A percentile compares a stretch with the other conserved stretches of the same genome.
These are phyloP conservation scores for Pichia sp. DNA, from an alignment of 1,139 yeast species.

Conservation along the genomic window DNA sequence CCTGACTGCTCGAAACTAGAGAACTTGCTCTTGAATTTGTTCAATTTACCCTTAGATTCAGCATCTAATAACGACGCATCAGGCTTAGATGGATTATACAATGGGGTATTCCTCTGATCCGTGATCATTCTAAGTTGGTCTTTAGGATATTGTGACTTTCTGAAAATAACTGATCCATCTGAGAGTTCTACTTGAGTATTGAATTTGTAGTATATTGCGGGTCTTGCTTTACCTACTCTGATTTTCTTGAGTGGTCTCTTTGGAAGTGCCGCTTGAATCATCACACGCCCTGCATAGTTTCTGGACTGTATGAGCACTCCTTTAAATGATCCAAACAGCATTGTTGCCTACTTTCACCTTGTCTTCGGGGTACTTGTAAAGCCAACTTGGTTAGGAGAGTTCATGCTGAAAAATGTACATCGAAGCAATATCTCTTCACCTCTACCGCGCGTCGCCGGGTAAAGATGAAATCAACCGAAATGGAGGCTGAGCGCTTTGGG, in stretches of 20 bases:
- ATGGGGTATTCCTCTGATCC: constrained; percentile 78
- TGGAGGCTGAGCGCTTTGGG: constrained; percentile 2
- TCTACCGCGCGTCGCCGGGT: constrained; percentile 2
- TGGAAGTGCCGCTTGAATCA: constrained; percentile 39
- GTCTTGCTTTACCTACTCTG: constrained; percentile 74
- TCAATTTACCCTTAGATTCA: constrained; percentile 78
- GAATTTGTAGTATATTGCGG: constrained; percentile 86
- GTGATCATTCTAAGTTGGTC: constrained; percentile 77
- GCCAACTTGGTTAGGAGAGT: background rate
- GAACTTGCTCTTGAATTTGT: constrained; percentile 75
- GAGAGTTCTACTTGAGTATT: constrained; percentile 81
- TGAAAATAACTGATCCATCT: constrained; percentile 81
- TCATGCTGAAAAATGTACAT: constrained; percentile 5
- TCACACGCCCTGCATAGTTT: constrained; percentile 26
- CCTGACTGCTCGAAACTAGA: constrained; percentile 42
- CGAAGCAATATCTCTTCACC: background rate
- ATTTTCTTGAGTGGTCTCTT: constrained; percentile 51
- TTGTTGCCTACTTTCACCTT: background rate
- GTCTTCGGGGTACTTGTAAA: background rate
- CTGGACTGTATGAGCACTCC: constrained; percentile 8
- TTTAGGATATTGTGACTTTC: constrained; percentile 86
- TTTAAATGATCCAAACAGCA: background rate
- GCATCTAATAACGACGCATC: constrained; percentile 71
- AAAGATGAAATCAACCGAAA: background rate
- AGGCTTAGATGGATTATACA: constrained; percentile 84